phyloP scores from a whole-genome alignment of 2,329 filamentous ascomycete species.

The Byssoonygena ceratinophila region DNA sequence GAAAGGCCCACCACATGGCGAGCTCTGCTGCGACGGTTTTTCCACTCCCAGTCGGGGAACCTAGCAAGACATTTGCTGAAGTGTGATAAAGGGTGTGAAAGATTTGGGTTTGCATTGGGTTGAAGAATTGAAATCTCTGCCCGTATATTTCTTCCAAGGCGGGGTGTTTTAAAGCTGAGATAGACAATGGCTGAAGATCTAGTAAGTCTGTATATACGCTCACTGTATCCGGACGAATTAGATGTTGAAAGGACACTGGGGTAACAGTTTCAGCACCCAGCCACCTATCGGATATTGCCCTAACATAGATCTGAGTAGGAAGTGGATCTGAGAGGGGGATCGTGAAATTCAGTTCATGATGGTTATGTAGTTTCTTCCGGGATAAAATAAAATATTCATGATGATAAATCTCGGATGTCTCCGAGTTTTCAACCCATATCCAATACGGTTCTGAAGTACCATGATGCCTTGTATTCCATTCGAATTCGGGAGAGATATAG shows the following conservation, averaged over 20 bases:
- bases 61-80: constrained; percentile 78
- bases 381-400: constrained; percentile 94
- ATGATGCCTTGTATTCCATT: constrained; percentile 88
- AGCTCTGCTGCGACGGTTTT: constrained; percentile 95
- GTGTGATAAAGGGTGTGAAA: constrained; percentile 96
- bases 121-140: constrained; percentile 88
- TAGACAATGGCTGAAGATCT: constrained; percentile 78
- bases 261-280: constrained; percentile 91
- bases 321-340: constrained; percentile 89
- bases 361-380: constrained; percentile 78
- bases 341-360: constrained; percentile 96
- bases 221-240: constrained; percentile 94
- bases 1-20: constrained; percentile 99
- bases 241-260: constrained; percentile 91
- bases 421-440: constrained; percentile 98
- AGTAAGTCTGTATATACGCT: constrained; percentile 93
- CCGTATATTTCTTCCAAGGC: constrained; percentile 79
- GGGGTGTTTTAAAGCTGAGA: constrained; percentile 78
- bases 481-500: constrained; percentile 76
- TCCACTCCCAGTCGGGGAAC: constrained; percentile 91
- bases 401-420: constrained; percentile 94
- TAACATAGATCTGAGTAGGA: constrained; percentile 90
- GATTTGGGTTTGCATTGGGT: constrained; percentile 98
- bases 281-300: constrained; percentile 91
- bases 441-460: constrained; percentile 94